Conservation (phyloP, 441 rosid genomes). For the Jatropha podagrica region DNA sequence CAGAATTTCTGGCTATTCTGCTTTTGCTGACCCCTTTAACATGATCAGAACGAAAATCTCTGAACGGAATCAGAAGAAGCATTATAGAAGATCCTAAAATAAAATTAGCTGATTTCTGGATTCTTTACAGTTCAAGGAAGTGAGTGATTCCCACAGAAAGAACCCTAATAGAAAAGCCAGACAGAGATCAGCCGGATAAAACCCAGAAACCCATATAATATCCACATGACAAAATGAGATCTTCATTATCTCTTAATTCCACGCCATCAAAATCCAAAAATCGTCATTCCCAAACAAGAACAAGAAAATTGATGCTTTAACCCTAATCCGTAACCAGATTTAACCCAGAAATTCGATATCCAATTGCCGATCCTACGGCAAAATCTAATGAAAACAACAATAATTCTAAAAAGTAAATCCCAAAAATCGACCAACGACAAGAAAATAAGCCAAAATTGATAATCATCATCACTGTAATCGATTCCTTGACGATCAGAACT, state of each 20-base stretch:
- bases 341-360: background rate
- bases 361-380: conserved; percentile 2
- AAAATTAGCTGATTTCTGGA: background rate
- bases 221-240: background rate
- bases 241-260: background rate
- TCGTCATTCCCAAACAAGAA: background rate
- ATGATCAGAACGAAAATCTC: background rate
- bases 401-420: conserved; percentile 5
- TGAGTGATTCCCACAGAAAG: background rate
- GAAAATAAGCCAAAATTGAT: background rate
- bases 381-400: background rate
- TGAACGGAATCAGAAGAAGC: background rate
- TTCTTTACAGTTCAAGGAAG: background rate
- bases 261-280: background rate
- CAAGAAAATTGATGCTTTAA: background rate
- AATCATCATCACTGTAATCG: background rate
- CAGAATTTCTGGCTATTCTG: background rate
- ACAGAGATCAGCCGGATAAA: background rate
- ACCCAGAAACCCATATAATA: background rate
- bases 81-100: background rate
- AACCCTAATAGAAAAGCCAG: background rate
- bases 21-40: background rate
- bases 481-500: background rate
- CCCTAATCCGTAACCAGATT: background rate
- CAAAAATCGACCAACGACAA: conserved; percentile 10